Evolutionary conservation across 169 alveolate genomes (phyloP), one percentile per base, ranked within the genome.

Genomic region (Plasmodium billcollinsi): DNA sequence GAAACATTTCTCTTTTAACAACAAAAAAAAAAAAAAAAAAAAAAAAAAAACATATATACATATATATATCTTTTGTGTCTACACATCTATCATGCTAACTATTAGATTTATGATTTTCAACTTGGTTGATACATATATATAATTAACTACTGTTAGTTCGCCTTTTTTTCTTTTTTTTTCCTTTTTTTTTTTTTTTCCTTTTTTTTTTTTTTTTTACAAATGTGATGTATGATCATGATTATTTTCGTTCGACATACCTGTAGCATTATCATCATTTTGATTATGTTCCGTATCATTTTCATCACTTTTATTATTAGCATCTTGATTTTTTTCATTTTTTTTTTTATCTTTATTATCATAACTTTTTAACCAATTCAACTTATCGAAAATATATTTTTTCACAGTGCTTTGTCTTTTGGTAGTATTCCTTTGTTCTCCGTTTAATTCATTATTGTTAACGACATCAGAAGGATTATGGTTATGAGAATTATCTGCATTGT

Each of bases 271-370:
- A 63, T 62, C 43, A 21, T 15, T 20, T 18, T 59, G 15, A 59
- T 54, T 54, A 54, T 54, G 62, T 18, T n/a, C 62, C 5, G 47
- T 39, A 5, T 39, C 47, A 39, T 39, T 39, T 18, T 54, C 62
- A n/a, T n/a, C 62, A 18, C 39, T 20, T 18, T 26, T 21, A 65
- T 65, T 65, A 26, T 15, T 12, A 11, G 8, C 15, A 21, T 65
- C 73, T 29, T 65, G 21, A 65, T 14, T 12, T 65, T 74, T 74
- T 14, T 76, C 75, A 43, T 56, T 47, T 43, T 50, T 76, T 39
- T 54, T 58, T 50, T 76, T 66, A n/a, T 76, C 75, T 24, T 76
- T 75, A 39, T 56, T 69, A 29, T 76, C 89, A 58, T 76, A 76
- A 49, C 58, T 58, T 18, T 62, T 76, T 65, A 76, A 58, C 89